Percentiles rank a stretch among this genome's conserved stretches.
phyloP scores from a whole-genome alignment of 129 eudicot species.

The Pulicaria dysenterica region DNA sequence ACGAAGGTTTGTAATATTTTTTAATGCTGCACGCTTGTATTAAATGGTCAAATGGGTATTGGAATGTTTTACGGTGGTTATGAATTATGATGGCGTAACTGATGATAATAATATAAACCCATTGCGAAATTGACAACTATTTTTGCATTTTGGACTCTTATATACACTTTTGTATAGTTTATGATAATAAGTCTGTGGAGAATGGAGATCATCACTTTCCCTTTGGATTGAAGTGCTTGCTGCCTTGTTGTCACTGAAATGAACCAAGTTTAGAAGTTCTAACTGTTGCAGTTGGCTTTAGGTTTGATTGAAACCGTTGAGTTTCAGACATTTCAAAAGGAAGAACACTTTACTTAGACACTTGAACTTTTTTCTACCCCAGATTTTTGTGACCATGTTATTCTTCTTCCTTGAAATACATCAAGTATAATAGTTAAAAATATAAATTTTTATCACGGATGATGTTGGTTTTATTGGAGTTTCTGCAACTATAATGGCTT shows the following conservation, averaged over 20 bases:
- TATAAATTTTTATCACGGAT: not conserved
- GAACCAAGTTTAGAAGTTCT: not conserved
- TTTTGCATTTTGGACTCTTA: not conserved
- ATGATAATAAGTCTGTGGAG: not conserved
- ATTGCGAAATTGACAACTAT: not conserved
- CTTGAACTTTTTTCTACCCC: not conserved
- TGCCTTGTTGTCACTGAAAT: constrained; percentile 1
- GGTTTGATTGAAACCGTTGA: not conserved
- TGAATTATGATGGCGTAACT: not conserved
- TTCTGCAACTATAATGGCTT: not conserved
- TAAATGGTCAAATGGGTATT: not conserved
- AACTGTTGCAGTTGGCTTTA: constrained; percentile 3
- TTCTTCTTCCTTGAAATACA: not conserved
- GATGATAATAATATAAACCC: not conserved
- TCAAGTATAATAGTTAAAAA: not conserved
- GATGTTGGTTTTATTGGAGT: not conserved
- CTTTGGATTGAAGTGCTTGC: constrained; percentile 14
- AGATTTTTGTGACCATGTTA: constrained; percentile 5
- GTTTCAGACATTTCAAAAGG: not conserved
- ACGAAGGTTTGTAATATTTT: not conserved
- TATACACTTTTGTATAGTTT: constrained; percentile 1
- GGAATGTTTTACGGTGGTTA: not conserved
- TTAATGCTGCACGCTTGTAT: not conserved
- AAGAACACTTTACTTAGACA: not conserved
- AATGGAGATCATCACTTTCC: constrained; percentile 1